A percentile compares a stretch with the other conserved stretches of the same genome.
Conservation (phyloP, 2,329 filamentous ascomycete genomes). For the Epichloe sp. region DNA sequence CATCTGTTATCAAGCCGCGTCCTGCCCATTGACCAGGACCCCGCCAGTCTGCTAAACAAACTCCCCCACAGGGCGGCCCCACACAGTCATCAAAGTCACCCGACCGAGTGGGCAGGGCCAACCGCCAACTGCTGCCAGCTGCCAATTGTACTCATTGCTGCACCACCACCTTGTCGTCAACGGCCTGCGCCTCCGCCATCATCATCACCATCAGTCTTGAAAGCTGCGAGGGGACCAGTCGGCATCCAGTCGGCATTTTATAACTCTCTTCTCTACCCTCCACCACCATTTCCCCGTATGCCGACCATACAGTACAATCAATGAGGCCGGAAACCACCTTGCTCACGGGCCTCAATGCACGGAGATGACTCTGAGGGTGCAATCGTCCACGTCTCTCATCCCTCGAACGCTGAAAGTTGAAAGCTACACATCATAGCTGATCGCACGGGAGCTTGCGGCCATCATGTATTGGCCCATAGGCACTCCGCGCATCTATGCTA, state of each 20-base stretch:
- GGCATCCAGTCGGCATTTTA: no score
- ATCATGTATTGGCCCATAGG: slow-evolving; percentile 88
- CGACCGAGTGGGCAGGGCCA: no score
- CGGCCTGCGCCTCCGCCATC: neutral
- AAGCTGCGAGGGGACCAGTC: no score
- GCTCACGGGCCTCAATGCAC: neutral
- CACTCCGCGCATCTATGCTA: slow-evolving; percentile 71
- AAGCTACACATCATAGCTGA: slow-evolving; percentile 5
- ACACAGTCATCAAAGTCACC: no score
- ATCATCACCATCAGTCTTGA: neutral
- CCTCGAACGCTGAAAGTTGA: slow-evolving; percentile 7
- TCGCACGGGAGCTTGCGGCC: slow-evolving; percentile 16
- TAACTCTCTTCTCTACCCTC: no score
- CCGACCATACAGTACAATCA: neutral
- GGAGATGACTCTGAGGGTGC: slow-evolving; percentile 15
- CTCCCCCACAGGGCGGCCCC: no score
- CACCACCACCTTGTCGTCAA: no score
- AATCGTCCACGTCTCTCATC: slow-evolving; percentile 7
- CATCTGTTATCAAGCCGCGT: no score
- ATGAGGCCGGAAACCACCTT: neutral
- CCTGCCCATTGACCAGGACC: no score
- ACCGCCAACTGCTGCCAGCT: no score
- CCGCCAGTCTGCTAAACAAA: no score
- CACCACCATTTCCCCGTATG: neutral
- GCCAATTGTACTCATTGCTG: no score